phyloP scores from a whole-genome alignment of 148 eudicot genomes.

The Rhododendron henanense region DNA sequence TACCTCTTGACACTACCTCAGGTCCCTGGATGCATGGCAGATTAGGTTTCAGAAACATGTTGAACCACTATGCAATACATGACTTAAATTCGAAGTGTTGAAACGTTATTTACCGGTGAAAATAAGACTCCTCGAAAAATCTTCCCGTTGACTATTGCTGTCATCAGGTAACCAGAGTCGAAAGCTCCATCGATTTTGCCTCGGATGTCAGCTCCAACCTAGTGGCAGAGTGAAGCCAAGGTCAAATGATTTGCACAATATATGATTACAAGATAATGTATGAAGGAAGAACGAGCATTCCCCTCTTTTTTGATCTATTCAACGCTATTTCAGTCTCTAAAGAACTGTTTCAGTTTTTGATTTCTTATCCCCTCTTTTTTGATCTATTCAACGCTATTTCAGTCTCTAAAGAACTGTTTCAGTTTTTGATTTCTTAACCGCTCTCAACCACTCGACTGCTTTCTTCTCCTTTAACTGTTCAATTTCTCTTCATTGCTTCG shows the following conservation, averaged over 20 bases:
- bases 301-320: not conserved
- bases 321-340: not conserved
- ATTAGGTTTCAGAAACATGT: not conserved
- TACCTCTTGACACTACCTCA: slow-evolving; percentile 31
- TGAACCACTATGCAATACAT: not conserved
- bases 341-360: not conserved
- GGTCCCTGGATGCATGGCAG: slow-evolving; percentile 36
- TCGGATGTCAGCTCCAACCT: slow-evolving; percentile 87
- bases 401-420: not conserved
- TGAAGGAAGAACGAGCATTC: not conserved
- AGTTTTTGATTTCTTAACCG: not conserved
- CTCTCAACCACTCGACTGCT: not conserved
- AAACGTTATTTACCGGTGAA: slow-evolving; percentile 47
- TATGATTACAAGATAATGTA: not conserved
- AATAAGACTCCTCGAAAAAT: slow-evolving; percentile 77
- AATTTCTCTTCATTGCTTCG: not conserved
- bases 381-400: not conserved
- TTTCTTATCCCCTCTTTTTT: not conserved
- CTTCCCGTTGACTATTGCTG: slow-evolving; percentile 78
- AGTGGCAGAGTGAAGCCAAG: not conserved
- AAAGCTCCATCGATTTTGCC: slow-evolving; percentile 89
- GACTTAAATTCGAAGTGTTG: not conserved
- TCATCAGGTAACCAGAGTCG: slow-evolving; percentile 90
- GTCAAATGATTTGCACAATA: not conserved
- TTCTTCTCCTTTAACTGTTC: not conserved